These are phyloP conservation scores for Geotrichum australiense DNA, from an alignment of 1,139 yeast species.

Conservation along the genomic window DNA sequence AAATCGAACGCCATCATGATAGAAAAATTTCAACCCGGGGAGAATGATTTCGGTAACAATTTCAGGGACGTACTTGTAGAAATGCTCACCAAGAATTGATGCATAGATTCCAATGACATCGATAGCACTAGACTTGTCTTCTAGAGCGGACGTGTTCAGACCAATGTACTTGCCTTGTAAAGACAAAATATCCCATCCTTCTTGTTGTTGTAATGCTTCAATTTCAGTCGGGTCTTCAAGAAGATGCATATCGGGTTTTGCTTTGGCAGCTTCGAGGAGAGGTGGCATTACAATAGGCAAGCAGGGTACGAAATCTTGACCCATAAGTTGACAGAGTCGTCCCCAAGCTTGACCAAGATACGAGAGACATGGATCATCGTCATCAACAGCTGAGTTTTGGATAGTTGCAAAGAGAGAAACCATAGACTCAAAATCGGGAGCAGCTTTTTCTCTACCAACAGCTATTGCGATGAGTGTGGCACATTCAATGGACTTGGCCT, in stretches of 20 bases:
- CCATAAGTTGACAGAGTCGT: conserved; percentile 78
- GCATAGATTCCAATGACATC: conserved; percentile 87
- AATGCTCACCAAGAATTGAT: conserved; percentile 70
- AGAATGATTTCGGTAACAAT: conserved; percentile 71
- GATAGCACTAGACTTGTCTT: conserved; percentile 88
- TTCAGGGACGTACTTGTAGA: conserved; percentile 76
- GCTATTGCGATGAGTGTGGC: conserved; percentile 91
- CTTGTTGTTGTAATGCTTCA: conserved; percentile 73
- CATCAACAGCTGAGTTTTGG: conserved; percentile 42
- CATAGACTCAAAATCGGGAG: conserved; percentile 67
- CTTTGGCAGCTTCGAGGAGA: conserved; percentile 72
- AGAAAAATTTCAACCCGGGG: conserved; percentile 83
- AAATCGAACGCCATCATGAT: conserved; percentile 92
- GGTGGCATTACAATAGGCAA: conserved; percentile 89
- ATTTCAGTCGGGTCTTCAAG: conserved; percentile 83
- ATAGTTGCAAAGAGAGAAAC: conserved; percentile 66
- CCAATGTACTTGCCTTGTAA: conserved; percentile 91
- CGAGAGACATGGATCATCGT: conserved; percentile 79
- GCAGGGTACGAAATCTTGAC: conserved; percentile 80
- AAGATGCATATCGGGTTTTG: conserved; percentile 80
- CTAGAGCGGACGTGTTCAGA: conserved; percentile 84
- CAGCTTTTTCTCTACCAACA: conserved; percentile 89
- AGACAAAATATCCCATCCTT: conserved; percentile 93
- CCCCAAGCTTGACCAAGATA: conserved; percentile 97
- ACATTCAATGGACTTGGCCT: conserved; percentile 94